These are phyloP conservation scores for Cladosporium cucumerinum DNA, from an alignment of 2,329 filamentous ascomycete genomes.

Conservation along the genomic window DNA sequence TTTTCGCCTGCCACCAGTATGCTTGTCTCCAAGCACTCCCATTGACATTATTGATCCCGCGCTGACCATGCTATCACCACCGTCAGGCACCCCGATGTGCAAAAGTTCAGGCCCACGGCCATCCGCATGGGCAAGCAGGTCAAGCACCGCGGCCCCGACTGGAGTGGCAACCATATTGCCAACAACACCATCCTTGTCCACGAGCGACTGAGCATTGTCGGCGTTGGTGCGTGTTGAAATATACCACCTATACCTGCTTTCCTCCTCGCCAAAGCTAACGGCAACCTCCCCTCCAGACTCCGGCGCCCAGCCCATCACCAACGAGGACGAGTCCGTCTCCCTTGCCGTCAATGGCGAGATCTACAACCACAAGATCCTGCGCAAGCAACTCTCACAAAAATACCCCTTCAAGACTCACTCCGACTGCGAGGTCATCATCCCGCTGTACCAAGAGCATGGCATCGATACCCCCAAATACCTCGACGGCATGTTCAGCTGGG, in stretches of 20 bases:
- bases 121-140: constrained; percentile 93
- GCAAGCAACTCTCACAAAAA: constrained; percentile 75
- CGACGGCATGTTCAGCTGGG: constrained; percentile 99
- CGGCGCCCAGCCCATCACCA: constrained; percentile 92
- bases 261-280: constrained; percentile 23
- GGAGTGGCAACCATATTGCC: constrained; percentile 82
- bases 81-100: constrained; percentile 78
- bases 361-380: constrained; percentile 96
- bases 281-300: constrained; percentile 60
- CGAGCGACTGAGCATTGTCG: constrained; percentile 96
- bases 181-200: constrained; percentile 97
- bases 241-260: background rate
- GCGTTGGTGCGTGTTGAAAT: constrained; percentile 65
- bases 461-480: constrained; percentile 88
- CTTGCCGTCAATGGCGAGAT: constrained; percentile 99
- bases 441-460: constrained; percentile 89
- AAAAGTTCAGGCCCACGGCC: constrained; percentile 93
- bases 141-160: constrained; percentile 95
- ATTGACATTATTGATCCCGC: background rate
- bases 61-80: constrained; percentile 25
- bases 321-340: constrained; percentile 80
- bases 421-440: constrained; percentile 98
- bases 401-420: constrained; percentile 99
- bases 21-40: constrained; percentile 15
- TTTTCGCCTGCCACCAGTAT: constrained; percentile 90